Base-by-base conservation (phyloP, 2,329 filamentous ascomycete genomes). In the Ceratocystis variospora region DNA sequence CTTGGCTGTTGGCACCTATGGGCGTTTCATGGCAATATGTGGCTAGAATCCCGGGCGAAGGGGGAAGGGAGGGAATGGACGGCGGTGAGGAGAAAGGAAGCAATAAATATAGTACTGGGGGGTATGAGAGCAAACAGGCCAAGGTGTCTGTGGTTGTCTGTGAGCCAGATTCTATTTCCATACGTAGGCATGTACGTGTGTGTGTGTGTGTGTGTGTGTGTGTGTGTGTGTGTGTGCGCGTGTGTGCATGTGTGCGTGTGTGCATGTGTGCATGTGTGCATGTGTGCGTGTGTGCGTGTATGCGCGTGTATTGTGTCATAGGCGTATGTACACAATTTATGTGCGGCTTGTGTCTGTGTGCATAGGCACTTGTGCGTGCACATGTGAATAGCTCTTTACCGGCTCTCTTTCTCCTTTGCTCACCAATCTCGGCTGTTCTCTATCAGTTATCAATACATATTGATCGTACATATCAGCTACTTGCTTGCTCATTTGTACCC, bases 11-110 rank as follows among this genome's bases (percentile, higher is more conserved):
- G 8, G 12, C 19, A 53, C 17, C 53, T 37, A 12, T 8, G 15
- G 12, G 53, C 53, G 53, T 59, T 59, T 59, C 53, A 59, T 59
- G 53, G n/a, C 53, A 33, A 8, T 28, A 15, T 53, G 28, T 59
- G 53, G 28, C 53, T 59, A n/a, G 15, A n/a, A 8, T 28, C 12
- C 22, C 17, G n/a, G 53, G 53, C 53, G 53, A 59, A 31, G 53
- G 33, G 28, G 37, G 28, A n/a, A 17, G 53, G 5, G 53, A 59
- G 53, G 28, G 25, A 25, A 33, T 7, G 53, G 53, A 37, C 53
- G n/a, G 53, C 53, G 53, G 53, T 59, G 53, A 59, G 28, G 2
- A n/a, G 12, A 59, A 17, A 33, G 53, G 53, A 59, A n/a, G 28
- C 48, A 33, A 59, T 37, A 37, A 33, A 59, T 31, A n/a, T 19